Conservation (phyloP, 2,329 filamentous ascomycete species). For the Penicillium sp. region DNA sequence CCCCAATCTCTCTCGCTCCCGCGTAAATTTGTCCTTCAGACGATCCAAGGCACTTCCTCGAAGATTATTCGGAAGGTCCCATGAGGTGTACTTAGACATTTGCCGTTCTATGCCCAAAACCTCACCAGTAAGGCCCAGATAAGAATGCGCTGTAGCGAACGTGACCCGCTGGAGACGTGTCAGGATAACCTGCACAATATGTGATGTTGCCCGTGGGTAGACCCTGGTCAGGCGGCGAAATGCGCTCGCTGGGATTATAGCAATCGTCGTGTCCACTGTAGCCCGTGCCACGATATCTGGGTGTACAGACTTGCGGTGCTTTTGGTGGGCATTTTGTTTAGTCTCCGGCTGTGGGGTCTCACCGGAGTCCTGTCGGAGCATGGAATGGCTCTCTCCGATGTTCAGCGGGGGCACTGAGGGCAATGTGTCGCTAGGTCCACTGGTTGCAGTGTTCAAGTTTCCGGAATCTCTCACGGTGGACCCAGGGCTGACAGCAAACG, state of each 20-base stretch:
- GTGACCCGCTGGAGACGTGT: constrained; percentile 93
- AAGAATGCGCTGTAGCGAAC: constrained; percentile 88
- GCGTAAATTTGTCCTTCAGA: constrained; percentile 87
- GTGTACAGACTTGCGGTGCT: constrained; percentile 70
- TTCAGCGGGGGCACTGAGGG: constrained; percentile 72
- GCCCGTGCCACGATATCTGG: constrained; percentile 96
- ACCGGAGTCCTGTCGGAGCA: constrained; percentile 29
- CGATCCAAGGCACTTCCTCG: constrained; percentile 78
- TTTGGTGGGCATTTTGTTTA: constrained; percentile 26
- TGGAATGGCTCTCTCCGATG: constrained; percentile 53
- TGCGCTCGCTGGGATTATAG: constrained; percentile 94
- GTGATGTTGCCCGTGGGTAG: constrained; percentile 92
- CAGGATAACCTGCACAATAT: constrained; percentile 96
- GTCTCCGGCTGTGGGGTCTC: constrained; percentile 27
- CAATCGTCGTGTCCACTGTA: constrained; percentile 94
- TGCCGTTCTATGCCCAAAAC: constrained; percentile 88
- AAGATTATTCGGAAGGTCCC: constrained; percentile 86
- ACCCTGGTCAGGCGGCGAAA: constrained; percentile 89
- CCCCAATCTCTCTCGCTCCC: constrained; percentile 77
- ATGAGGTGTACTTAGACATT: constrained; percentile 89
- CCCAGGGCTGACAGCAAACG: constrained; percentile 39
- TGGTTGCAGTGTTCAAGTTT: constrained; percentile 19
- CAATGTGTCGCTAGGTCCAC: constrained; percentile 39
- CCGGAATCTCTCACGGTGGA: constrained; percentile 21
- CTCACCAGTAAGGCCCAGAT: constrained; percentile 86